These are phyloP conservation scores for Pythium coloratum DNA, from an alignment of 352 stramenopile species.

Conservation along the genomic window DNA sequence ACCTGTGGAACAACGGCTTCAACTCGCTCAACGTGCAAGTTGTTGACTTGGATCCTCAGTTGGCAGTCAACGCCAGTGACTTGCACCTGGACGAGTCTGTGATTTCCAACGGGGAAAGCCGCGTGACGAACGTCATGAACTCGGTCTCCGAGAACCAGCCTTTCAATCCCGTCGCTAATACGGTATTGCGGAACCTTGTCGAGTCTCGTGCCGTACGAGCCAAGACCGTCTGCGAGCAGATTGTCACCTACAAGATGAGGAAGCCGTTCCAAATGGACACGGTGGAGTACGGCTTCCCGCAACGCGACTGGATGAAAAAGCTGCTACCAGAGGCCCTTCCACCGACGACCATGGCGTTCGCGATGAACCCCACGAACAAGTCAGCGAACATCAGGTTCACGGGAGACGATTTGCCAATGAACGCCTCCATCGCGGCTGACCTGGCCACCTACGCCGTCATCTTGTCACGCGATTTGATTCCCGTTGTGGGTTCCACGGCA, in stretches of 20 bases:
- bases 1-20: constrained; percentile 1
- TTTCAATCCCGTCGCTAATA: neutral
- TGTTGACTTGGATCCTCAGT: neutral
- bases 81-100: neutral
- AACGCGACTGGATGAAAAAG: constrained; percentile 1
- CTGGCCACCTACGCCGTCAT: neutral
- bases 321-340: neutral
- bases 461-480: neutral
- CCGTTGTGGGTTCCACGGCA: neutral
- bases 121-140: neutral
- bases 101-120: neutral
- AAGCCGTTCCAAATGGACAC: neutral
- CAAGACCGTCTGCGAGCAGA: neutral
- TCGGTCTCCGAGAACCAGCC: neutral
- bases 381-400: neutral
- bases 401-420: neutral
- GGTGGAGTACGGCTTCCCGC: neutral
- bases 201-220: neutral
- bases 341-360: neutral
- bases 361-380: neutral
- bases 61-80: neutral
- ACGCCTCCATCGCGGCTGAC: neutral
- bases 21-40: neutral
- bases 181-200: neutral
- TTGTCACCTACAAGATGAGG: neutral